These are phyloP conservation scores for Gossypium schwendimanii DNA, from an alignment of 441 rosid species.

Conservation along the genomic window DNA sequence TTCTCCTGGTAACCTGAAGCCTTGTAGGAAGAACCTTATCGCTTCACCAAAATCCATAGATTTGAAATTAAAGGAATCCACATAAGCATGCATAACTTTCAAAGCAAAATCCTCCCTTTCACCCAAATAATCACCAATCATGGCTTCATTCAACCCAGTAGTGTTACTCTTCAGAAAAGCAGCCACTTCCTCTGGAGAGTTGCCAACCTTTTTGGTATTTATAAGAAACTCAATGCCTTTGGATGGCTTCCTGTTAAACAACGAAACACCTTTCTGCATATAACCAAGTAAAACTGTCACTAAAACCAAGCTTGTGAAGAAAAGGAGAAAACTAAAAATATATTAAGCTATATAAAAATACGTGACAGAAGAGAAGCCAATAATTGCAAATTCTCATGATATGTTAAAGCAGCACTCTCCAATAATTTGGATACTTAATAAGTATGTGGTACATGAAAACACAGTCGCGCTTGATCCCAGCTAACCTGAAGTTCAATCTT, in stretches of 20 bases:
- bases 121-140: conserved; percentile 97
- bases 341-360: not conserved
- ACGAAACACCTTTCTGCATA: conserved; percentile 82
- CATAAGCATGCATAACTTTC: conserved; percentile 96
- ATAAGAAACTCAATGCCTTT: conserved; percentile 87
- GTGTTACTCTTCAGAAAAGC: conserved; percentile 60
- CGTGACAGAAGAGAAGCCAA: not conserved
- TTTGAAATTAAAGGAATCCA: conserved; percentile 88
- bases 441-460: not conserved
- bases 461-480: not conserved
- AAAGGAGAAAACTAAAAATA: not conserved
- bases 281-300: conserved; percentile 33
- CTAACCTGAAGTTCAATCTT: conserved; percentile 93
- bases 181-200: conserved; percentile 79
- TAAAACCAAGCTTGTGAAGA: conserved; percentile 10
- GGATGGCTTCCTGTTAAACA: conserved; percentile 88
- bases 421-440: not conserved
- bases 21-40: conserved; percentile 86
- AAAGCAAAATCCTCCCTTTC: conserved; percentile 90
- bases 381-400: not conserved
- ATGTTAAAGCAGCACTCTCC: not conserved
- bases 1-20: conserved; percentile 96
- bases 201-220: conserved; percentile 62
- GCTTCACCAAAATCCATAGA: conserved; percentile 87
- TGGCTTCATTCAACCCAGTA: conserved; percentile 65